Conservation (phyloP, 2,329 filamentous ascomycete genomes). For the Sporothrix brunneoviolacea region DNA sequence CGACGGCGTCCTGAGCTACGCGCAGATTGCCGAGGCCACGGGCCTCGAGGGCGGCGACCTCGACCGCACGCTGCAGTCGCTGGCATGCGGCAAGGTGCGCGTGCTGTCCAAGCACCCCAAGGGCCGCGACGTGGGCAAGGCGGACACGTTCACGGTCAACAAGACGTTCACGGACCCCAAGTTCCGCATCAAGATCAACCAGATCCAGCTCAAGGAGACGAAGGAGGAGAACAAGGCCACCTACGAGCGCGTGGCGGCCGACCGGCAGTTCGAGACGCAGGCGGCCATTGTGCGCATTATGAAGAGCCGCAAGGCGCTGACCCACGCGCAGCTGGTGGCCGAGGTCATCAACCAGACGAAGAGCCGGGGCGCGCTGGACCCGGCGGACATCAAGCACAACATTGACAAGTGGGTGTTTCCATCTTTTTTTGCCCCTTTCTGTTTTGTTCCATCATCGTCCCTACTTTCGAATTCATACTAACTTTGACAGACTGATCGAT, state of each 20-base stretch:
- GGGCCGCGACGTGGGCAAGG: conserved; percentile 68
- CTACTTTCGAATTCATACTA: neutral
- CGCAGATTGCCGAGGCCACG: conserved; percentile 67
- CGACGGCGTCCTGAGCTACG: conserved; percentile 62
- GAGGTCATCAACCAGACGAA: conserved; percentile 91
- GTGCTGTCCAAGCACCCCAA: conserved; percentile 82
- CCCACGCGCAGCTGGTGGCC: conserved; percentile 77
- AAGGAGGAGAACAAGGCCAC: conserved; percentile 91
- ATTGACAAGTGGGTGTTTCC: conserved; percentile 73
- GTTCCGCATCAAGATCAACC: conserved; percentile 94
- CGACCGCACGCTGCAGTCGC: conserved; percentile 83
- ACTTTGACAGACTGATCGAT: conserved; percentile 63
- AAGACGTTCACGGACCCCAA: conserved; percentile 69
- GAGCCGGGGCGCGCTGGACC: conserved; percentile 76
- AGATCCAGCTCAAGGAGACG: conserved; percentile 95
- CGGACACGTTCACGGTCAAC: conserved; percentile 84
- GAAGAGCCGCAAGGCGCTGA: conserved; percentile 86
- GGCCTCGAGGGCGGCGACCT: conserved; percentile 72
- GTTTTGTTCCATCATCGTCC: conserved; percentile 1
- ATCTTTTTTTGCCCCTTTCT: conserved; percentile 1
- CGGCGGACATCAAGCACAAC: conserved; percentile 88
- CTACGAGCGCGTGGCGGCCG: conserved; percentile 80
- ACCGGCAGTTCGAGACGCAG: conserved; percentile 93
- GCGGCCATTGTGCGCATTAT: conserved; percentile 95
- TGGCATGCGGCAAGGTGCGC: conserved; percentile 83